Base-by-base conservation (phyloP, 2,329 filamentous ascomycete species). In the Alternaria sp. region DNA sequence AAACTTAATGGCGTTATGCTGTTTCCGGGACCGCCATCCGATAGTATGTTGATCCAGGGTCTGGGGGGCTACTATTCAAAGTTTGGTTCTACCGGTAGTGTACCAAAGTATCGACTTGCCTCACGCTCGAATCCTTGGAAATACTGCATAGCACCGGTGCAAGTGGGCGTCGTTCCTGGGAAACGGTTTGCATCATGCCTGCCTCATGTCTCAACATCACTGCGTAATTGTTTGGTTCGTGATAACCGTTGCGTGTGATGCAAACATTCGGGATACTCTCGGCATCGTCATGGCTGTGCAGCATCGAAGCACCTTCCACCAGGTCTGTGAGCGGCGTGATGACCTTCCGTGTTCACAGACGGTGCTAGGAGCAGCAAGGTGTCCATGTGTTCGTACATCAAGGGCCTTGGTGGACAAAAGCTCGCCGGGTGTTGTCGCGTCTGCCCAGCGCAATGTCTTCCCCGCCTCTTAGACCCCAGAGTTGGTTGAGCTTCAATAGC, bases 371-470 rank as follows among this genome's bases (percentile, higher is more conserved):
- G 55, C 55, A 54, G 49, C 31, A 24, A 34, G 51, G 24, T 54
- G 41, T 52, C 51, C 51, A 48, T 42, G 55, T 54, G 55, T 34
- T 48, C 55, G 55, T 58, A 58, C 49, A 29, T 28, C 23, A 46
- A 34, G 11, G 21, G 41, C 34, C 50, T 41, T 8, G 42, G 48
- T 41, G 28, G 49, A 44, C 34, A n/a, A 46, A 46, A 40, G 13
- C 39, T 24, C 40, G 29, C 45, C 51, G 51, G 51, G 39, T 34
- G 14, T 33, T 17, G 8, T 29, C 45, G 39, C 51, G 51, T 29
- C 31, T 31, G 29, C 33, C 31, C 51, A 49, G 37, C 26, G 33
- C 26, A 33, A 17, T 44, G 31, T 14, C 49, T 46, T 44, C 56
- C 56, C 51, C 37, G 44, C 34, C 36, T 41, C 50, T 26, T n/a